A percentile compares a stretch with the other conserved stretches of the same genome.
These are phyloP conservation scores for Fusarium subglutinans DNA, from an alignment of 2,329 filamentous ascomycete genomes.

Conservation along the genomic window DNA sequence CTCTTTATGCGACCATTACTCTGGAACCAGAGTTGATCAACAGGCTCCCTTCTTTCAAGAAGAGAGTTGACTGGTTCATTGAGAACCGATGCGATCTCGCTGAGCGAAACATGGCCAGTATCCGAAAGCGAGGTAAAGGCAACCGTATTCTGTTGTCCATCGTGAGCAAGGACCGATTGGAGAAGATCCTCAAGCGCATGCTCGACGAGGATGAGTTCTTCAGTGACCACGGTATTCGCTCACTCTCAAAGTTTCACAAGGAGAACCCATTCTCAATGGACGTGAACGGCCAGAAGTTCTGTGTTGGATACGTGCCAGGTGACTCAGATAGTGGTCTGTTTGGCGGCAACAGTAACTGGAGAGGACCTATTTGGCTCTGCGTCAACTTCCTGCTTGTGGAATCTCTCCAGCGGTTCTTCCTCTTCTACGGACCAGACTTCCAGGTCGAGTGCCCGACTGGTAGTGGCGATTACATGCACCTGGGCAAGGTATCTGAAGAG, in stretches of 20 bases:
- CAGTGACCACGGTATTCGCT: slow-evolving; percentile 88
- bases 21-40: slow-evolving; percentile 94
- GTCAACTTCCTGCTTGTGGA: slow-evolving; percentile 96
- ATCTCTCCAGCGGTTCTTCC: slow-evolving; percentile 92
- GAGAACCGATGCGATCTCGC: slow-evolving; percentile 86
- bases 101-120: slow-evolving; percentile 93
- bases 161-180: slow-evolving; percentile 91
- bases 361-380: slow-evolving; percentile 93
- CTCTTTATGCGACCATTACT: slow-evolving; percentile 90
- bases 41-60: slow-evolving; percentile 91
- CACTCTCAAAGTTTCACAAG: slow-evolving; percentile 90
- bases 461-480: slow-evolving; percentile 93
- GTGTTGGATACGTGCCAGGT: slow-evolving; percentile 90
- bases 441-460: slow-evolving; percentile 94
- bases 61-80: slow-evolving; percentile 92
- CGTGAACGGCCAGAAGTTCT: slow-evolving; percentile 89
- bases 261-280: slow-evolving; percentile 94
- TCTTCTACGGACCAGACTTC: slow-evolving; percentile 91
- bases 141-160: slow-evolving; percentile 88
- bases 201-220: slow-evolving; percentile 94
- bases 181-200: slow-evolving; percentile 90
- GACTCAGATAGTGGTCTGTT: slow-evolving; percentile 96
- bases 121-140: slow-evolving; percentile 88
- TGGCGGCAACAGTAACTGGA: slow-evolving; percentile 98
- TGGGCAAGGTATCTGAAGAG: slow-evolving; percentile 94